phyloP scores from a whole-genome alignment of 208 protist genomes.

The Trichomonas vaginalis region DNA sequence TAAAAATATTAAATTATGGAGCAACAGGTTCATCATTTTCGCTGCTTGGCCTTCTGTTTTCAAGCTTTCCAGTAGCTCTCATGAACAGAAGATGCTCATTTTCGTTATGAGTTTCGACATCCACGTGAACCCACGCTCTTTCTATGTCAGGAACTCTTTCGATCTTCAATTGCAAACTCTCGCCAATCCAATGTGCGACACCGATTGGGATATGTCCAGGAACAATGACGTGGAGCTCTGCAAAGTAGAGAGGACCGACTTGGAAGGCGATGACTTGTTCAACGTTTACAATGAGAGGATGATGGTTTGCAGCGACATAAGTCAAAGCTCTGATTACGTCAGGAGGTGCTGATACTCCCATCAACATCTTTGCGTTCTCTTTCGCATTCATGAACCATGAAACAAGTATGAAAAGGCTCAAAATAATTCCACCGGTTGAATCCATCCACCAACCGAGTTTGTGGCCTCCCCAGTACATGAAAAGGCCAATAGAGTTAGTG shows the following conservation, averaged over 20 bases:
- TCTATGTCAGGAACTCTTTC: not conserved
- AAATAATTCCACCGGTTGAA: not conserved
- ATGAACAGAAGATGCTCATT: not conserved
- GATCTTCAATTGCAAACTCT: not conserved
- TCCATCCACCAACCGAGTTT: conserved; percentile 9
- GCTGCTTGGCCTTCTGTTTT: not conserved
- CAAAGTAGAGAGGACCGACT: not conserved
- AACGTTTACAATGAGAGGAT: not conserved
- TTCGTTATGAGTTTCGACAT: not conserved
- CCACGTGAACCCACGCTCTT: not conserved
- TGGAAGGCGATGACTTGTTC: not conserved
- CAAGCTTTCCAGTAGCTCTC: not conserved
- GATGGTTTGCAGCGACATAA: conserved; percentile 8
- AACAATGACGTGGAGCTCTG: not conserved
- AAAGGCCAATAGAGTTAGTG: not conserved
- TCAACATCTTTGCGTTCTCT: conserved; percentile 10
- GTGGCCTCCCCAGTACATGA: not conserved
- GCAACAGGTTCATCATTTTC: not conserved
- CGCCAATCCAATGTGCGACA: not conserved
- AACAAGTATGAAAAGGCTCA: not conserved
- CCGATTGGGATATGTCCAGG: not conserved
- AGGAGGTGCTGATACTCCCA: not conserved
- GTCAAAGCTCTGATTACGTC: not conserved
- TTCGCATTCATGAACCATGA: not conserved
- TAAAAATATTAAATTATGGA: not conserved